Evolutionary conservation across 257 asterid species (phyloP).

Genomic region (Scutellaria baicalensis): DNA sequence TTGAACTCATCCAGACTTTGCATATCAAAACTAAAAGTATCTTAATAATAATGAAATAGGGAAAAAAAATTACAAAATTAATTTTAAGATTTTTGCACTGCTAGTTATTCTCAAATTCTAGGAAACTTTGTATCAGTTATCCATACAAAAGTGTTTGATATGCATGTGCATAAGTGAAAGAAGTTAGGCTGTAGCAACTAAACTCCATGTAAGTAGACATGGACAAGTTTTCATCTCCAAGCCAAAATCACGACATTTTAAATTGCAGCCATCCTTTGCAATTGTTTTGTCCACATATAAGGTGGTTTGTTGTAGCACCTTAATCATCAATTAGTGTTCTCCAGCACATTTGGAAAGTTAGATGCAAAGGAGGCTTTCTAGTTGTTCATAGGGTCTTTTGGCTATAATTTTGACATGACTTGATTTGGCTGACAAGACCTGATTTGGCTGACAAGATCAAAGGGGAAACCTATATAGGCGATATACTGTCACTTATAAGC

Average conservation of each 20-base stretch:
- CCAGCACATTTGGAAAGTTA: not conserved
- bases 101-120: not conserved
- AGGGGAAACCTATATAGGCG: too few species aligned
- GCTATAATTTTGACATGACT: too few species aligned
- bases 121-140: not conserved
- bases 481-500: too few species aligned
- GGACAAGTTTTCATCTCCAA: not conserved
- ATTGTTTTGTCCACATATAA: not conserved
- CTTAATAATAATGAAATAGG: not conserved
- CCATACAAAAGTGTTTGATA: not conserved
- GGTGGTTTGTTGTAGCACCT: not conserved
- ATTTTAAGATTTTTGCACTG: not conserved
- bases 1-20: not conserved
- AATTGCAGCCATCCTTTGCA: not conserved
- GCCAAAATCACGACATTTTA: not conserved
- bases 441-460: too few species aligned
- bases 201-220: not conserved
- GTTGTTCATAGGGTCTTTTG: too few species aligned
- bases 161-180: not conserved
- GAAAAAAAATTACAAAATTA: not conserved
- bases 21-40: not conserved
- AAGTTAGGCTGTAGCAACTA: not conserved
- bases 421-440: too few species aligned
- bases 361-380: not conserved
- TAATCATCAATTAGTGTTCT: not conserved